Evolutionary conservation across 257 asterid genomes (phyloP), one percentile per base, ranked within the genome.

Genomic region (Cruciata laevipes): DNA sequence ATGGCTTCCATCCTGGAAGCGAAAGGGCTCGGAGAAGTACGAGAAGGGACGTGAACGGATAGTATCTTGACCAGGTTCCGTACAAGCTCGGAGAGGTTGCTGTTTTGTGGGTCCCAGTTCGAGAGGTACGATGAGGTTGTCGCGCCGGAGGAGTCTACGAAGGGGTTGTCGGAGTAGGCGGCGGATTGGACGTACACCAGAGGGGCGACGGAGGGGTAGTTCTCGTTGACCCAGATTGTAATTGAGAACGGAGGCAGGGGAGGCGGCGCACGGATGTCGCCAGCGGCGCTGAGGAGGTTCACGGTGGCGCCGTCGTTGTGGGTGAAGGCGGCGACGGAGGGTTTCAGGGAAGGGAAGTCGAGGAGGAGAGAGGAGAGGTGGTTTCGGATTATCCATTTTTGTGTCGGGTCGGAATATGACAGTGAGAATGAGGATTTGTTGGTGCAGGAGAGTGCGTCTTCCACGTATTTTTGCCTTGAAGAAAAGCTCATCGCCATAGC

Each of bases 221-320:
- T 71, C 74, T 87, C 95, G 66, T 71, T 86, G 4, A 85, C 25
- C 95, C 91, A 87, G n/a, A 87, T 77, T 58, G 75, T 82, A 24
- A 87, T 23, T 14, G 85, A 78, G 20, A 85, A 72, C 1, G 83
- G 69, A 31, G 81, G 86, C 25, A 65, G 31, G 25, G 40, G 60
- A 70, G 16, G 51, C 10, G 40, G 89, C 69, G n/a, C 79, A 60
- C 66, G 66, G 20, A 85, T 64, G 7, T 77, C 68, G 32, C 95
- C 95, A 53, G 32, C 14, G 16, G 78, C 86, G 23, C 64, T 69
- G 33, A 87, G 78, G 69, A 87, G 86, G 27, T 71, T 87, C 42
- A 76, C 87, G 33, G 71, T 66, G n/a, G 80, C 32, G 80, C 92
- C 95, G 69, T 87, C 79, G 70, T 82, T 74, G 79, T 83, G 77